Evolutionary conservation across 257 asterid genomes (phyloP).

Genomic region (Solanum paucissectum): DNA sequence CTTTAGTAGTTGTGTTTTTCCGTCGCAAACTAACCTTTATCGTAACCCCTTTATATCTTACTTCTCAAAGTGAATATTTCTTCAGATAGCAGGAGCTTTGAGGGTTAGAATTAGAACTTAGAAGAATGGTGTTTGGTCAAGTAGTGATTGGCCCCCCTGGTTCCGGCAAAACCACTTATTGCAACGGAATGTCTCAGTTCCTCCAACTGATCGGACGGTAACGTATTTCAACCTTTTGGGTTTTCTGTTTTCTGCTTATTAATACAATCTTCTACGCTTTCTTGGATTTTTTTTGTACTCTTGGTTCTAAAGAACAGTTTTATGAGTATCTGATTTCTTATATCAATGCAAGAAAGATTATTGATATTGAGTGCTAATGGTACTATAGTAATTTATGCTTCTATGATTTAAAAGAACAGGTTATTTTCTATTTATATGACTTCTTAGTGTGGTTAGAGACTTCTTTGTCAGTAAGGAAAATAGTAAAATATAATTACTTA

Average conservation of each 20-base stretch:
- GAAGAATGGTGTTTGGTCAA: slow-evolving; percentile 85
- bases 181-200: slow-evolving; percentile 99
- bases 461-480: not conserved
- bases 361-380: not conserved
- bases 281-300: not conserved
- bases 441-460: not conserved
- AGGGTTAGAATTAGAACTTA: not conserved
- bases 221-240: not conserved
- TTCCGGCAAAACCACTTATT: slow-evolving; percentile 94
- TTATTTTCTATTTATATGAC: not conserved
- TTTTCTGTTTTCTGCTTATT: not conserved
- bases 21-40: not conserved
- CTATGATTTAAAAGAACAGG: not conserved
- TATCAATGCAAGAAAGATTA: not conserved
- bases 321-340: not conserved
- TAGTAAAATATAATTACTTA: not conserved
- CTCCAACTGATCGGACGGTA: slow-evolving; percentile 90
- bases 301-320: not conserved
- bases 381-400: not conserved
- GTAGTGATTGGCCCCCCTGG: slow-evolving; percentile 98
- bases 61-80: not conserved
- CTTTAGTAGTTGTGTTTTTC: not conserved
- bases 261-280: not conserved
- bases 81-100: not conserved
- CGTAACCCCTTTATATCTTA: not conserved